Evolutionary conservation across 331 rosid species (phyloP).

Genomic region (Prunus yedoensis): DNA sequence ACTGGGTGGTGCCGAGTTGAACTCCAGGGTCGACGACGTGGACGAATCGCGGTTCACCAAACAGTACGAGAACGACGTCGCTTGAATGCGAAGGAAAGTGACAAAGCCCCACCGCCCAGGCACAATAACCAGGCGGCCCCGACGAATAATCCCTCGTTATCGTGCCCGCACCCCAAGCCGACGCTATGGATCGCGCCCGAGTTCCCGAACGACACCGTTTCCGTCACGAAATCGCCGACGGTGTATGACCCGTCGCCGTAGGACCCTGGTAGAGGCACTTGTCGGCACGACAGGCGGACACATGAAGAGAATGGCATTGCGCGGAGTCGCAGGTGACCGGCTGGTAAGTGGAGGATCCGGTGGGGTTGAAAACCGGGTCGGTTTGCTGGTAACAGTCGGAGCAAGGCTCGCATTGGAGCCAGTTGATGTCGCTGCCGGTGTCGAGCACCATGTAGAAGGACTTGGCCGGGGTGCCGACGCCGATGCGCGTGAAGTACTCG

Average conservation of each 20-base stretch:
- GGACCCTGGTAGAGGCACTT: slow-evolving; percentile 66
- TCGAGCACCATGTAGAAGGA: slow-evolving; percentile 75
- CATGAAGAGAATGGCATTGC: slow-evolving; percentile 50
- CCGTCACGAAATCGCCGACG: slow-evolving; percentile 62
- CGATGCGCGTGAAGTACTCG: slow-evolving; percentile 76
- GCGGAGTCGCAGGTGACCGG: slow-evolving; percentile 48
- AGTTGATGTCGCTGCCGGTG: slow-evolving; percentile 81
- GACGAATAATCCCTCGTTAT: slow-evolving; percentile 74
- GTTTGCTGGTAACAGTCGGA: slow-evolving; percentile 79
- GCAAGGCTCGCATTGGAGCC: slow-evolving; percentile 94
- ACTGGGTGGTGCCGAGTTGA: slow-evolving; percentile 61
- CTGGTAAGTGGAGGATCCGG: slow-evolving; percentile 44
- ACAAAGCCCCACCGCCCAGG: slow-evolving; percentile 72
- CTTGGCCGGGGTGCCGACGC: slow-evolving; percentile 63
- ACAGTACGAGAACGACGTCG: slow-evolving; percentile 76
- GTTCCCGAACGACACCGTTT: slow-evolving; percentile 60
- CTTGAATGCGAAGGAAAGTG: slow-evolving; percentile 69
- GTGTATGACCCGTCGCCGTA: slow-evolving; percentile 96
- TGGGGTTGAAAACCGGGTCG: slow-evolving; percentile 76
- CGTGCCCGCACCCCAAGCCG: slow-evolving; percentile 83
- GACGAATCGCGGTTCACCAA: slow-evolving; percentile 75
- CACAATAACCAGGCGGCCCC: slow-evolving; percentile 80
- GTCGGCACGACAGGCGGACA: slow-evolving; percentile 42
- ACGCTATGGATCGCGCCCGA: slow-evolving; percentile 45
- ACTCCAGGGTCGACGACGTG: slow-evolving; percentile 71